Conservation (phyloP, 805 yeast species). For the Myxozyma nipponensis region DNA sequence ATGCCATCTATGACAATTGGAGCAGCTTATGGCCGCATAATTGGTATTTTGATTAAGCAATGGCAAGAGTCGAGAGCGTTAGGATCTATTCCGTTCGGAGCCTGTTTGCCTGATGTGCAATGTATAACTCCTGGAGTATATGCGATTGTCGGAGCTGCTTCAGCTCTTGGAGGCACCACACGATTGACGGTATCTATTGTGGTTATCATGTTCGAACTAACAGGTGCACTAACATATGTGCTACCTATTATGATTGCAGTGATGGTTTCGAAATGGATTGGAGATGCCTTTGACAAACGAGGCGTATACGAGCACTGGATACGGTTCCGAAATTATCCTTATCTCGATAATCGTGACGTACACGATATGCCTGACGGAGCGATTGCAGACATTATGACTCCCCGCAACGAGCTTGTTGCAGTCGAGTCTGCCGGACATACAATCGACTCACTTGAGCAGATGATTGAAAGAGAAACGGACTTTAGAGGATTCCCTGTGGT, state of each 20-base stretch:
- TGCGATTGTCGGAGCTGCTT: conserved; percentile 84
- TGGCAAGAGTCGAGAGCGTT: conserved; percentile 40
- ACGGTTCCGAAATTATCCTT: conserved; percentile 41
- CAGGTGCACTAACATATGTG: conserved; percentile 81
- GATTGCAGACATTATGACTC: conserved; percentile 40
- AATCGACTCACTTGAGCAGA: conserved; percentile 31
- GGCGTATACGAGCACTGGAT: conserved; percentile 67
- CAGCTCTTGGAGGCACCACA: conserved; percentile 76
- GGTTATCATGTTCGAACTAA: conserved; percentile 73
- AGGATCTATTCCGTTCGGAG: conserved; percentile 34
- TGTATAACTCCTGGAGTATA: conserved; percentile 84
- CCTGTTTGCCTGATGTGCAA: conserved; percentile 44
- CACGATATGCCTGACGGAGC: conserved; percentile 41
- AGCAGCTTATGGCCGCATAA: conserved; percentile 84
- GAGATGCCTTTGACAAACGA: conserved; percentile 52
- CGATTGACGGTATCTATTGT: conserved; percentile 76
- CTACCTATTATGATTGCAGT: conserved; percentile 84
- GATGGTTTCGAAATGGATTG: conserved; percentile 67
- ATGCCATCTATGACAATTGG: conserved; percentile 98
- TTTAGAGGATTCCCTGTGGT: conserved; percentile 47
- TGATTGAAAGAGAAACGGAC: conserved; percentile 29
- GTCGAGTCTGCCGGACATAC: conserved; percentile 37
- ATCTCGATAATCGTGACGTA: conserved; percentile 42
- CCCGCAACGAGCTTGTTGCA: conserved; percentile 33
- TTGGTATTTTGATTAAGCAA: conserved; percentile 69